Conservation (phyloP, 306 rosid genomes). For the Glycine tomentella region DNA sequence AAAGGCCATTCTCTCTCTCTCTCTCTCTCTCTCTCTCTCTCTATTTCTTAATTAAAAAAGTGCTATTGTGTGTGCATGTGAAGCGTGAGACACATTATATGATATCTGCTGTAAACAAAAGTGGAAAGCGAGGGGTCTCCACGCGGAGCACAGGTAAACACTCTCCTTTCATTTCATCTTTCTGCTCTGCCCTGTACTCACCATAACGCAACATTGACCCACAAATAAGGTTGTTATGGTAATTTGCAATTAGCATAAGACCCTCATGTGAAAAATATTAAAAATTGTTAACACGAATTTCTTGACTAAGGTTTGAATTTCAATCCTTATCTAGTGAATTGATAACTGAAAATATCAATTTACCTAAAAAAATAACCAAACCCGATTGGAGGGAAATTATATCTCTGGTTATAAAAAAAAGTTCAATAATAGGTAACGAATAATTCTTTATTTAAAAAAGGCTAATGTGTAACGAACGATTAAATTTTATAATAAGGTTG, state of each 20-base stretch:
- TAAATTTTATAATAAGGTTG: neutral
- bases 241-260: too few relatives aligned
- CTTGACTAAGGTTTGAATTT: too few relatives aligned
- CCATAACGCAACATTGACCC: conserved; percentile 35
- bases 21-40: neutral
- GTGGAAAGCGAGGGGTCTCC: conserved; percentile 48
- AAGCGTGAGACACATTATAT: conserved; percentile 45
- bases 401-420: too few relatives aligned
- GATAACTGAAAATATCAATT: too few relatives aligned
- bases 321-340: too few relatives aligned
- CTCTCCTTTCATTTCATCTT: conserved; percentile 22
- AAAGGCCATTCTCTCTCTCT: neutral
- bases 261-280: too few relatives aligned
- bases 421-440: too few relatives aligned
- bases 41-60: neutral
- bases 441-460: too few relatives aligned
- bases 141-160: conserved; percentile 43
- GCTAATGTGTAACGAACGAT: neutral
- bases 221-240: neutral
- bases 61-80: conserved; percentile 8
- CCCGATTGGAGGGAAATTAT: too few relatives aligned
- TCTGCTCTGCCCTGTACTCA: conserved; percentile 35
- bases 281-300: too few relatives aligned
- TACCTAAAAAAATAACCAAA: too few relatives aligned
- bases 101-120: conserved; percentile 50